phyloP scores from a whole-genome alignment of 352 stramenopile genomes.

The Pythium myriotylum region DNA sequence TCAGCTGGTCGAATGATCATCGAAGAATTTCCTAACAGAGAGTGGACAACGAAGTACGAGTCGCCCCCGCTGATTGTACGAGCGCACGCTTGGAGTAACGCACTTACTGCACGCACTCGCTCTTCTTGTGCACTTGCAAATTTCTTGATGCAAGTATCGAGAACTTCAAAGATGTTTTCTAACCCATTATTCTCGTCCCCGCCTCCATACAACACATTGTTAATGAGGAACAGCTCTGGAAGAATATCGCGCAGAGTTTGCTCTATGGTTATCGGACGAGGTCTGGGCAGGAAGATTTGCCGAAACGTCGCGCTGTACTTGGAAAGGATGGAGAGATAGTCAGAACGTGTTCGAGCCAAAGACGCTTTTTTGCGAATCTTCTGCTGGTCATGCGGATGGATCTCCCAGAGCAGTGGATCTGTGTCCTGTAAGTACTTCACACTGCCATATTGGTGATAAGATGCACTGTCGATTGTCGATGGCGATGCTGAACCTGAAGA shows the following conservation, averaged over 20 bases:
- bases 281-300: conserved; percentile 72
- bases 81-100: conserved; percentile 70
- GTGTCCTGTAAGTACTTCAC: conserved; percentile 83
- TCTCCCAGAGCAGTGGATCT: conserved; percentile 81
- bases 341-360: conserved; percentile 45
- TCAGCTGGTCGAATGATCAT: conserved; percentile 81
- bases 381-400: conserved; percentile 77
- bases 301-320: conserved; percentile 64
- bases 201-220: conserved; percentile 75
- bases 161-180: conserved; percentile 82
- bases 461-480: conserved; percentile 30
- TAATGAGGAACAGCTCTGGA: conserved; percentile 75
- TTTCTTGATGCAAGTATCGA: conserved; percentile 69
- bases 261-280: conserved; percentile 74
- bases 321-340: conserved; percentile 72
- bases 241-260: conserved; percentile 81
- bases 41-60: conserved; percentile 82
- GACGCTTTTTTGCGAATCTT: conserved; percentile 72
- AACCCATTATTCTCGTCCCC: conserved; percentile 65
- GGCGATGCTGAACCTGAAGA: conserved; percentile 15
- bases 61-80: conserved; percentile 78
- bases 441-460: conserved; percentile 70
- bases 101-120: conserved; percentile 66
- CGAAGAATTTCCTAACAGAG: conserved; percentile 62
- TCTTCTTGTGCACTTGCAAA: conserved; percentile 67